Conservation (phyloP, 2,329 filamentous ascomycete genomes). For the Alternaria dauci region DNA sequence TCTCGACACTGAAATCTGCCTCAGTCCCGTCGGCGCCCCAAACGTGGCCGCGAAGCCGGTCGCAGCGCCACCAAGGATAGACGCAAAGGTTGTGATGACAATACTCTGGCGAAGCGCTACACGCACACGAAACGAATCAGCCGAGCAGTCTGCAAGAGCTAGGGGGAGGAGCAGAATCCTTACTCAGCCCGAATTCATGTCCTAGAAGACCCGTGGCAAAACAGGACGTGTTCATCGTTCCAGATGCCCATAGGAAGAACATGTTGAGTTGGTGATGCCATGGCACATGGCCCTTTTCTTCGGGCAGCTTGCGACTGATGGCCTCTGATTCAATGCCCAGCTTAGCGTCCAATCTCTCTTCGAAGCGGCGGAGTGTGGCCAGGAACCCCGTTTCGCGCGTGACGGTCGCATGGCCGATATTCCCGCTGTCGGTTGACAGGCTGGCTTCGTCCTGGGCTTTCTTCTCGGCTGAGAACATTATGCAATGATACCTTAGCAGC, state of each 20-base stretch:
- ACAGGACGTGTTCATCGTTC: slow-evolving; percentile 54
- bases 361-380: slow-evolving; percentile 27
- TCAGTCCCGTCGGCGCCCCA: slow-evolving; percentile 53
- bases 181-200: slow-evolving; percentile 57
- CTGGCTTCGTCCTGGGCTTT: slow-evolving; percentile 25
- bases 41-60: slow-evolving; percentile 55
- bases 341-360: slow-evolving; percentile 31
- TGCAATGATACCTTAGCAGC: neutral
- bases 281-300: slow-evolving; percentile 38
- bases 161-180: slow-evolving; percentile 5
- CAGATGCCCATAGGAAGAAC: slow-evolving; percentile 57
- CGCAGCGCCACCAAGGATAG: slow-evolving; percentile 52
- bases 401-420: slow-evolving; percentile 5
- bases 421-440: slow-evolving; percentile 18
- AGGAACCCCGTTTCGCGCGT: slow-evolving; percentile 27
- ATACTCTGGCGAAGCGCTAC: slow-evolving; percentile 54
- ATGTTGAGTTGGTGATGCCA: slow-evolving; percentile 43
- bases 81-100: slow-evolving; percentile 53
- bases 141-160: neutral
- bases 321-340: slow-evolving; percentile 37
- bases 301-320: slow-evolving; percentile 35
- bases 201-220: slow-evolving; percentile 55
- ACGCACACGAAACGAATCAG: slow-evolving; percentile 3
- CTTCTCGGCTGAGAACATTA: slow-evolving; percentile 19
- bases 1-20: slow-evolving; percentile 56